A percentile compares a stretch with the other conserved stretches of the same genome.
These are phyloP conservation scores for Coniochaeta ligniaria DNA, from an alignment of 2,329 filamentous ascomycete genomes.

Conservation along the genomic window DNA sequence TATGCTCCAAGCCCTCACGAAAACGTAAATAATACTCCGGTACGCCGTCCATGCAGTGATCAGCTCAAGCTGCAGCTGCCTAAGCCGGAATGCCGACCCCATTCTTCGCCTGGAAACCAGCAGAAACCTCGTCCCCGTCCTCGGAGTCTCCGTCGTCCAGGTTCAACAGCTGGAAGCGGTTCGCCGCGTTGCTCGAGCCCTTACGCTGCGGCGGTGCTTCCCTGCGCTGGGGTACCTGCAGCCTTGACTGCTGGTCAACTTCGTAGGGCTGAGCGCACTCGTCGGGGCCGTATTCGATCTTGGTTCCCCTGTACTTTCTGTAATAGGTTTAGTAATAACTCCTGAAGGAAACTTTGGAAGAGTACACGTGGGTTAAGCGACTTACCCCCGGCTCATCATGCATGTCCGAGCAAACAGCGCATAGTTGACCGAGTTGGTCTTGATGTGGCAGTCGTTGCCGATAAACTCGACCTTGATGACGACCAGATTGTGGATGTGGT, in stretches of 20 bases:
- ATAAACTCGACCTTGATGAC: slow-evolving; percentile 59
- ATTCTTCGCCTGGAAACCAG: slow-evolving; percentile 15
- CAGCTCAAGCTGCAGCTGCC: background rate
- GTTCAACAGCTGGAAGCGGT: slow-evolving; percentile 56
- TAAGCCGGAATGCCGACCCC: slow-evolving; percentile 18
- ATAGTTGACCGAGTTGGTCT: slow-evolving; percentile 70
- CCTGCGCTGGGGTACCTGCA: slow-evolving; percentile 9
- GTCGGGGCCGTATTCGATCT: slow-evolving; percentile 64
- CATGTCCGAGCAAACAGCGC: slow-evolving; percentile 70
- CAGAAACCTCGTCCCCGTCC: slow-evolving; percentile 27
- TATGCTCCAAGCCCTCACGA: background rate
- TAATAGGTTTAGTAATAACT: slow-evolving; percentile 5
- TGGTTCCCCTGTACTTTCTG: slow-evolving; percentile 61
- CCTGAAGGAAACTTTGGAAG: background rate
- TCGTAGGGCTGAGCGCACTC: slow-evolving; percentile 60
- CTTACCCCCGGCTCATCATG: slow-evolving; percentile 59
- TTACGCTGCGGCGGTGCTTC: slow-evolving; percentile 25
- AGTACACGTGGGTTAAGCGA: slow-evolving; percentile 5
- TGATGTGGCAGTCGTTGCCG: slow-evolving; percentile 56
- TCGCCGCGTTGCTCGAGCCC: slow-evolving; percentile 32
- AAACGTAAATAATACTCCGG: background rate
- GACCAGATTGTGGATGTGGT: slow-evolving; percentile 75
- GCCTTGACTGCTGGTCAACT: slow-evolving; percentile 13
- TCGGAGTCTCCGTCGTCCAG: slow-evolving; percentile 30
- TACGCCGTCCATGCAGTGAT: background rate